These are phyloP conservation scores for Talaromyces sp. DNA, from an alignment of 2,329 filamentous ascomycete genomes.

Conservation along the genomic window DNA sequence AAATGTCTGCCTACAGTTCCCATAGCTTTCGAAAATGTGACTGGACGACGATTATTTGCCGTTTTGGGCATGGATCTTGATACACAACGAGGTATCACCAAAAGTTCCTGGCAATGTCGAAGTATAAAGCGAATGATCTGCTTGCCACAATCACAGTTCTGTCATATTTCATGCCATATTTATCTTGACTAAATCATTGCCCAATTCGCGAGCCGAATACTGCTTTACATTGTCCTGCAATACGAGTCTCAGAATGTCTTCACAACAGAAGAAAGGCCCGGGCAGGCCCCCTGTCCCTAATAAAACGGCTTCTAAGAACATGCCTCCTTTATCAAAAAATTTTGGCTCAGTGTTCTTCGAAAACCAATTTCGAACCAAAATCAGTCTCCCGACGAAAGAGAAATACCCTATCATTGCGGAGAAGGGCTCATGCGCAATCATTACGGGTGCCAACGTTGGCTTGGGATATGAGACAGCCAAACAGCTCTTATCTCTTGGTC, in stretches of 20 bases:
- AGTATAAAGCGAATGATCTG: background rate
- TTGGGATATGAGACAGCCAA: background rate
- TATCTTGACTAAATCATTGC: background rate
- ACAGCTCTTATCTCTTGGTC: background rate
- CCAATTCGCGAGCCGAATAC: background rate
- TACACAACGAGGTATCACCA: background rate
- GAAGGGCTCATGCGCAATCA: background rate
- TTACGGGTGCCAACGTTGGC: background rate
- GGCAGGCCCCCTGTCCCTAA: background rate
- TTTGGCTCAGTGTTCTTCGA: background rate
- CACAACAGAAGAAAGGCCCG: background rate
- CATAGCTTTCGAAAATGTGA: background rate
- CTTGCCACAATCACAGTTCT: background rate
- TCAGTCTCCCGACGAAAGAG: background rate
- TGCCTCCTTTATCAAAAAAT: background rate
- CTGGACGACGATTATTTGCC: background rate
- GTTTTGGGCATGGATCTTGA: background rate
- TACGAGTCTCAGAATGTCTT: background rate
- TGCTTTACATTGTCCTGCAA: background rate
- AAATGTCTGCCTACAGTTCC: background rate
- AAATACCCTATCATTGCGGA: background rate
- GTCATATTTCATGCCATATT: background rate
- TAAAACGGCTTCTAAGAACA: background rate
- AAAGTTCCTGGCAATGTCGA: background rate
- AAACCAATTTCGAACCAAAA: background rate